Evolutionary conservation across 169 alveolate species (phyloP), one percentile per base, ranked within the genome.

Genomic region (Babesia sp.): DNA sequence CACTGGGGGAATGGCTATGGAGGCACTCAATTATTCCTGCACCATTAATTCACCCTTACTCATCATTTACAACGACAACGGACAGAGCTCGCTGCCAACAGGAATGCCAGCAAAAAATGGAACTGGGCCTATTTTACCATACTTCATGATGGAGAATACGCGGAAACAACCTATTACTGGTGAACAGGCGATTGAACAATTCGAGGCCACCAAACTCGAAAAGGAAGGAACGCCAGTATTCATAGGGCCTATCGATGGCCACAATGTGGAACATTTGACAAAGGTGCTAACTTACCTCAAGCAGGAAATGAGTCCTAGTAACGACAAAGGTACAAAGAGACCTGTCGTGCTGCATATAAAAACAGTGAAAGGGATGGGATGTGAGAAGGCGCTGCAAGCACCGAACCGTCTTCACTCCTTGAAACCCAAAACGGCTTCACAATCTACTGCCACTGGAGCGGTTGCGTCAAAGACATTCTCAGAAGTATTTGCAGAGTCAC

Each of bases 1-100:
- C 71, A 91, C 96, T 3, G 97, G 95, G 11, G 97, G 97, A 8
- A 87, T 91, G 95, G 96, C 97, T 20, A 82, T 86, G 69, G 97
- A 93, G 78, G 94, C 95, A 0, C 71, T 93, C 57, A 92, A 91
- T 71, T 88, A 88, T 58, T 78, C 87, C 28, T 90, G 92, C 11
- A 78, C 71, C 63, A 54, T 93, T 75, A 90, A 91, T 59, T 85
- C 93, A 24, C 91, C 91, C 48, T 63, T 93, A 45, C 64, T 93
- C 61, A 89, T 93, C 18, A 86, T 93, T 41, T 86, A 91, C 58
- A 93, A 93, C 66, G 97, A 93, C 77, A 93, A 93, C 66, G 94
- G 88, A 33, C 95, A 91, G 58, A 89, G 84, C 37, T 90, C 95
- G 11, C 86, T 92, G 33, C 95, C 95, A 16, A 91, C 95, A 8